These are phyloP conservation scores for Trypanosoma congolense DNA, from an alignment of 208 protist species.

Conservation along the genomic window DNA sequence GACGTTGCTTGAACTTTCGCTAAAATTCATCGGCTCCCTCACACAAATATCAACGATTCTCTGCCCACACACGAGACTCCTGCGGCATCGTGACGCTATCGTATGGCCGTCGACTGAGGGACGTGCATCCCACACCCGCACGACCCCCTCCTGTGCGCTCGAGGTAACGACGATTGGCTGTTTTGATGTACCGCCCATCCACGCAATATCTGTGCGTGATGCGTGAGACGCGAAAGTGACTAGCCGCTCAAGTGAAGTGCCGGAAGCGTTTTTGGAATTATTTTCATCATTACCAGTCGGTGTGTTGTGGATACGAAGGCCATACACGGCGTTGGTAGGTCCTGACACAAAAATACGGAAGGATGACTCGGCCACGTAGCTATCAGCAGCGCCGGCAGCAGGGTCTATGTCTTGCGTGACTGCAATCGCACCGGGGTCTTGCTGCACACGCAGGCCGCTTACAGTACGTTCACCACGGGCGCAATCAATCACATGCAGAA, in stretches of 20 bases:
- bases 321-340: slow-evolving; percentile 53
- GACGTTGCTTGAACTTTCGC: too few species aligned
- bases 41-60: slow-evolving; percentile 66
- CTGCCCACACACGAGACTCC: slow-evolving; percentile 77
- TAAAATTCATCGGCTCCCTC: slow-evolving; percentile 14
- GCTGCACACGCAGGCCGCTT: slow-evolving; percentile 36
- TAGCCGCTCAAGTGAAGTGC: slow-evolving; percentile 34
- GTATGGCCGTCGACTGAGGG: slow-evolving; percentile 2
- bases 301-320: slow-evolving; percentile 16
- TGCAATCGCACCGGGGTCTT: slow-evolving; percentile 43
- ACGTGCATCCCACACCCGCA: slow-evolving; percentile 71
- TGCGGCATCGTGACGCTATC: slow-evolving; percentile 40
- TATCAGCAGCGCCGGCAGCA: neutral
- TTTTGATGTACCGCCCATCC: slow-evolving; percentile 32
- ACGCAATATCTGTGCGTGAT: slow-evolving; percentile 48
- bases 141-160: slow-evolving; percentile 58
- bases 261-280: neutral
- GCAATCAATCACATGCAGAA: slow-evolving; percentile 42
- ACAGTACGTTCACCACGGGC: slow-evolving; percentile 22
- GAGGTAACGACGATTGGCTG: slow-evolving; percentile 39
- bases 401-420: slow-evolving; percentile 15
- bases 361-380: neutral
- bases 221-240: slow-evolving; percentile 74
- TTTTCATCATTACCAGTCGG: neutral
- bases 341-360: slow-evolving; percentile 60